These are phyloP conservation scores for Apiospora kogelbergensis DNA, from an alignment of 2,329 filamentous ascomycete species.

Conservation along the genomic window DNA sequence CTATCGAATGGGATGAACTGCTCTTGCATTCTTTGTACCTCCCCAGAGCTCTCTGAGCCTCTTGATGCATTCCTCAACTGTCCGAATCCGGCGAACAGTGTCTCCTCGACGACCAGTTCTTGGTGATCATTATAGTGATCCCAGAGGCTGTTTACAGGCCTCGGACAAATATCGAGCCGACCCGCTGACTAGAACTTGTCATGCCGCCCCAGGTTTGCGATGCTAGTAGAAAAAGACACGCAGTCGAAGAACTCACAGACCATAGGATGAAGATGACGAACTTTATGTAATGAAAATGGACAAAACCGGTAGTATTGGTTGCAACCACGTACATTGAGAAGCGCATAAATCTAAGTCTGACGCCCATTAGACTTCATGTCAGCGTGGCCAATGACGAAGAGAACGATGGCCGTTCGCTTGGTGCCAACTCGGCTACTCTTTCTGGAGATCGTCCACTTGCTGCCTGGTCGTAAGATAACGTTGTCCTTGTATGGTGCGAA, in stretches of 20 bases:
- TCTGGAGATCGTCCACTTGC: no score
- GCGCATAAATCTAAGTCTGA: no score
- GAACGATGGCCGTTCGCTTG: neutral
- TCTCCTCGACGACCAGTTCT: neutral
- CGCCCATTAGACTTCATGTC: neutral
- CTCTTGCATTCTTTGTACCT: neutral
- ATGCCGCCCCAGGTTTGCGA: no score
- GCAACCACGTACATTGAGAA: no score
- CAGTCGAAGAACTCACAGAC: no score
- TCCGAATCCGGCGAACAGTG: neutral
- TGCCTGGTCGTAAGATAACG: neutral
- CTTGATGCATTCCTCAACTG: neutral
- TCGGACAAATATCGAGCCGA: neutral
- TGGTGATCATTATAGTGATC: neutral
- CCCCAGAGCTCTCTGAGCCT: neutral
- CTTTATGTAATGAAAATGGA: no score
- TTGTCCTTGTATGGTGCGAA: neutral
- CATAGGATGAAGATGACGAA: no score
- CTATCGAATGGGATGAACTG: neutral
- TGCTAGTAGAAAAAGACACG: no score
- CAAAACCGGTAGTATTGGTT: no score
- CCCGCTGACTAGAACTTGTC: neutral
- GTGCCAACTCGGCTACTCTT: neutral
- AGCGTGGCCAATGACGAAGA: neutral
- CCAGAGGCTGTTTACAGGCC: neutral